These are phyloP conservation scores for Aspergillus homomorphus DNA, from an alignment of 495 filamentous ascomycete species.

Conservation along the genomic window DNA sequence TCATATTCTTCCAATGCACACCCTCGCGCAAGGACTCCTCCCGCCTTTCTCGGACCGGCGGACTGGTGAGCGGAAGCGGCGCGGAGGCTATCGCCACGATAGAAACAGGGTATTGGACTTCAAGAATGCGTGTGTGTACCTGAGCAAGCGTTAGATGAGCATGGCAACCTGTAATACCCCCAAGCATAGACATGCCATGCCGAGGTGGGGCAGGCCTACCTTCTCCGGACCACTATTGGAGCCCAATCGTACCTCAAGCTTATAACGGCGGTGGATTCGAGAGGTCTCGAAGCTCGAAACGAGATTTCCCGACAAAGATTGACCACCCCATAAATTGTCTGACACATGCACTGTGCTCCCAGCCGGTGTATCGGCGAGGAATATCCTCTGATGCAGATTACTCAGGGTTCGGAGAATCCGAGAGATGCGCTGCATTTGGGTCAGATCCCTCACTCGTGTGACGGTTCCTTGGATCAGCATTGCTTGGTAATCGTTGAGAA, in stretches of 20 bases:
- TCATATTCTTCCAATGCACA: neutral
- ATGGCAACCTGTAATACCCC: too few relatives aligned
- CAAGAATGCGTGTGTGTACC: slow-evolving; percentile 6
- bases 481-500: slow-evolving; percentile 11
- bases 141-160: neutral
- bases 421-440: neutral
- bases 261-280: slow-evolving; percentile 12
- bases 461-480: slow-evolving; percentile 14
- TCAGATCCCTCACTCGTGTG: neutral
- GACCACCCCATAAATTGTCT: slow-evolving; percentile 4
- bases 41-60: neutral
- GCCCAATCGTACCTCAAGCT: slow-evolving; percentile 11
- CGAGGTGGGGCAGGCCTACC: neutral
- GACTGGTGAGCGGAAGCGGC: neutral
- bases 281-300: slow-evolving; percentile 13
- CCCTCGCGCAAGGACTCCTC: neutral
- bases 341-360: neutral
- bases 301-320: neutral
- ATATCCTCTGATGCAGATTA: neutral
- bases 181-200: too few relatives aligned
- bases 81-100: neutral
- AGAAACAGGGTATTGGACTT: slow-evolving; percentile 13
- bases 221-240: slow-evolving; percentile 2
- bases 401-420: slow-evolving; percentile 13
- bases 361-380: neutral